Conservation (phyloP, 768 basidiomycete genomes). For the Boletus subcaerulescens region DNA sequence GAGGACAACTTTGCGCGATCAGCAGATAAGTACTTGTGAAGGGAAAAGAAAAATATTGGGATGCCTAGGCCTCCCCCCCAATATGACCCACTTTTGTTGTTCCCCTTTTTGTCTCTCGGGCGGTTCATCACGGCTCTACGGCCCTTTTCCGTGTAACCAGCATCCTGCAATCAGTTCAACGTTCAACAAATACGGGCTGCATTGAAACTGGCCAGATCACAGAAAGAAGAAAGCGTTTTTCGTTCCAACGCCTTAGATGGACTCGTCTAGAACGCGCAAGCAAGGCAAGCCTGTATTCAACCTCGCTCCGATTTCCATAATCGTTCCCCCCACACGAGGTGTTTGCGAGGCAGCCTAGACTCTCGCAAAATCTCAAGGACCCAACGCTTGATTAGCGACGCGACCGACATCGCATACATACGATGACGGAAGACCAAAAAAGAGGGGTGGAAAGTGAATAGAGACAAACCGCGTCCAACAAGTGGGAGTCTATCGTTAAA, state of each 20-base stretch:
- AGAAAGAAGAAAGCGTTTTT: not conserved
- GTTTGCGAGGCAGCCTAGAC: constrained; percentile 21
- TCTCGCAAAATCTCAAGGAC: not conserved
- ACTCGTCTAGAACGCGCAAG: constrained; percentile 1
- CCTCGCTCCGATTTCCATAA: not conserved
- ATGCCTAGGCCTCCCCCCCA: not conserved
- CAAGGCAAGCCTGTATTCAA: too few relatives aligned
- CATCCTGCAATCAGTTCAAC: not conserved
- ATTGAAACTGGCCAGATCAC: not conserved
- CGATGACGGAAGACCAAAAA: not conserved
- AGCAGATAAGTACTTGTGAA: constrained; percentile 4
- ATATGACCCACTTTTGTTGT: constrained; percentile 2
- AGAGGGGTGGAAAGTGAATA: not conserved
- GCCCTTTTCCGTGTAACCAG: not conserved
- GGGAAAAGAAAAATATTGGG: not conserved
- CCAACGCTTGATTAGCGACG: too few relatives aligned
- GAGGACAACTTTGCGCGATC: constrained; percentile 13
- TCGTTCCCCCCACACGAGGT: constrained; percentile 14
- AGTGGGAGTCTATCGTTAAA: too few relatives aligned
- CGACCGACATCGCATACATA: too few relatives aligned
- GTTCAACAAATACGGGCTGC: too few relatives aligned
- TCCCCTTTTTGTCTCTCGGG: not conserved
- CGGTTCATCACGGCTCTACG: not conserved
- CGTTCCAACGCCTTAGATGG: not conserved
- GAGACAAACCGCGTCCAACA: too few relatives aligned